Percentiles rank a stretch among this genome's conserved stretches.
Conservation (phyloP, 306 rosid genomes). For the Cyclanthera cordifolia region DNA sequence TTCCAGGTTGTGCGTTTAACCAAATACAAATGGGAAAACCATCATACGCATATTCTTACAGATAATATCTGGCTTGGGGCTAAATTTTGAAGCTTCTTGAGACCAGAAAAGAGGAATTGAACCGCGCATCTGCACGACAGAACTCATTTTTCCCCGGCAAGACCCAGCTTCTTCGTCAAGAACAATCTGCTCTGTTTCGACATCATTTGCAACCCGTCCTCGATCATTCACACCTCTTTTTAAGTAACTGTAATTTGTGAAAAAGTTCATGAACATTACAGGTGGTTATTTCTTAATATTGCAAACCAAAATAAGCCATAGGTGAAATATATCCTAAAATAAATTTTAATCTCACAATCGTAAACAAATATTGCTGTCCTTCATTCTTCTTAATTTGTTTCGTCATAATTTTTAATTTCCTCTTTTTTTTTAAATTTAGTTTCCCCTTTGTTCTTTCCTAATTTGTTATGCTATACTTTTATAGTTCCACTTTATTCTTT, state of each 20-base stretch:
- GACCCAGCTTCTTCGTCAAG: slow-evolving; percentile 90
- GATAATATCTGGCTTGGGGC: slow-evolving; percentile 93
- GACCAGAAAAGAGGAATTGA: slow-evolving; percentile 99
- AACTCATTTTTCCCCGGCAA: slow-evolving; percentile 88
- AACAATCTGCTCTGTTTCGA: slow-evolving; percentile 94
- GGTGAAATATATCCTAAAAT: neutral
- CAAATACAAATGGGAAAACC: neutral
- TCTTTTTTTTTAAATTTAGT: too few species aligned
- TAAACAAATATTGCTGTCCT: neutral
- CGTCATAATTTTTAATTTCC: too few species aligned
- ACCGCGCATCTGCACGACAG: slow-evolving; percentile 94
- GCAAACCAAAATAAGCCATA: neutral
- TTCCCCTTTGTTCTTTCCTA: neutral
- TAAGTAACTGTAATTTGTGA: slow-evolving; percentile 50
- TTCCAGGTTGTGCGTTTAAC: neutral
- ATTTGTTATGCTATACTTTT: too few species aligned
- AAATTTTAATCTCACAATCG: neutral
- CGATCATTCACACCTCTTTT: slow-evolving; percentile 95
- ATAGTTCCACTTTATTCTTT: neutral
- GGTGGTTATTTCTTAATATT: slow-evolving; percentile 8
- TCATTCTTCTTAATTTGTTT: neutral
- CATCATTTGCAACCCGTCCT: slow-evolving; percentile 97
- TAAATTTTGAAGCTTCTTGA: slow-evolving; percentile 87
- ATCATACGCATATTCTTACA: slow-evolving; percentile 31
- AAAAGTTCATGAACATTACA: neutral